Conservation (phyloP, 2,329 filamentous ascomycete species). For the Amesomyces nigricolor region DNA sequence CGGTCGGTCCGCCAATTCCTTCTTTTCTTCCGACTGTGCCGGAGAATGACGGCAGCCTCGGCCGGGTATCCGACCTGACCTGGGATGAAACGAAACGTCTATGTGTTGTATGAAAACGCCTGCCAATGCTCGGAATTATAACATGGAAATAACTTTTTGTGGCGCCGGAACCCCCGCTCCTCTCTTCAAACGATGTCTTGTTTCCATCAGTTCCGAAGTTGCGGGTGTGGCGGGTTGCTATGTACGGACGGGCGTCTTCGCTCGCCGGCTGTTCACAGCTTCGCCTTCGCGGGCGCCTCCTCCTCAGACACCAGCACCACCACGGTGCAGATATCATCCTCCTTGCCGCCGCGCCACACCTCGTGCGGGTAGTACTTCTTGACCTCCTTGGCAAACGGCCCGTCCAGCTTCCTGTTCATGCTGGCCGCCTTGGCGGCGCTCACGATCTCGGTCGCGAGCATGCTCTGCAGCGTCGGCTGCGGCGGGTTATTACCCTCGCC, state of each 20-base stretch:
- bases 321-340: constrained; percentile 91
- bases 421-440: constrained; percentile 80
- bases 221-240: neutral
- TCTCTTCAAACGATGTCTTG: too few relatives aligned
- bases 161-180: too few relatives aligned
- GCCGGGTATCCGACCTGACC: too few relatives aligned
- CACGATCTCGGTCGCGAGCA: constrained; percentile 73
- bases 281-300: constrained; percentile 26
- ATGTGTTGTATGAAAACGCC: neutral
- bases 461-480: constrained; percentile 60
- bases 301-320: constrained; percentile 72
- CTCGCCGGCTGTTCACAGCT: constrained; percentile 27
- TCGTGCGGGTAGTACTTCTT: constrained; percentile 82
- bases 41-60: too few relatives aligned
- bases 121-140: neutral
- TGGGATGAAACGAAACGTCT: too few relatives aligned
- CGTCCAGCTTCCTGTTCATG: constrained; percentile 72
- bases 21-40: too few relatives aligned
- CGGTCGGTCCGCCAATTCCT: too few relatives aligned
- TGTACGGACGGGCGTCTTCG: neutral
- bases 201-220: neutral
- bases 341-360: constrained; percentile 84
- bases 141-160: neutral
- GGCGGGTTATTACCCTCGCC: constrained; percentile 28
- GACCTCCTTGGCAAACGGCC: constrained; percentile 92